Conservation (phyloP, 768 basidiomycete genomes). For the Galerina sulciceps region DNA sequence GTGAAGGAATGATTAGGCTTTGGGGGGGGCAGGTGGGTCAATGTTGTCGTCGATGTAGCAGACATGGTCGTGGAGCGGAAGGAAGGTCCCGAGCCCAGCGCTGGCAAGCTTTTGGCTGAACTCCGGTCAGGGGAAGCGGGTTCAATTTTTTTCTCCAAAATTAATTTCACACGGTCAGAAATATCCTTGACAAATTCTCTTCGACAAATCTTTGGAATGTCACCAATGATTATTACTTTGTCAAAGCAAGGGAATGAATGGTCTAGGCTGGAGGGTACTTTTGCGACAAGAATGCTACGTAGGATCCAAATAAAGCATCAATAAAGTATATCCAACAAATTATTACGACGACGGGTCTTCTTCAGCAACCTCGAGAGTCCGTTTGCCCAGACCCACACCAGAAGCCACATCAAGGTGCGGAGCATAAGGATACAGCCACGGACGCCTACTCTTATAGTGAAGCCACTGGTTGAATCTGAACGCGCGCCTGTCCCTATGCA, state of each 20-base stretch:
- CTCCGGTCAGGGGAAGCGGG: no score
- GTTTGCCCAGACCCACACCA: neutral
- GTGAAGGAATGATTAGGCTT: conserved; percentile 26
- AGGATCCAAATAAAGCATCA: neutral
- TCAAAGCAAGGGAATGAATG: no score
- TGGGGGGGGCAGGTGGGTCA: conserved; percentile 20
- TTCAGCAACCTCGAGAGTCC: neutral
- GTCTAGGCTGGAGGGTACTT: no score
- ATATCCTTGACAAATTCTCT: no score
- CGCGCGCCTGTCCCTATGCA: conserved; percentile 21
- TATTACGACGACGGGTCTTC: neutral
- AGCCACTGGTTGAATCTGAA: conserved; percentile 5
- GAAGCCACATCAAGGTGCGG: neutral
- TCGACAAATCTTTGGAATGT: no score
- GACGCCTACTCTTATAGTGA: conserved; percentile 4
- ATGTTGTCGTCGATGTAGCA: neutral
- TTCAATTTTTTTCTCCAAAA: no score
- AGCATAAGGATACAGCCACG: neutral
- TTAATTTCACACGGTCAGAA: no score
- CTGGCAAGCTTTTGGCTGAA: neutral
- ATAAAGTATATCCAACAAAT: no score
- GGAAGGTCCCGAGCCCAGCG: neutral
- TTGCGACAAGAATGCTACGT: no score
- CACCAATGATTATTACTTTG: no score
- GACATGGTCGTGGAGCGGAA: neutral